Evolutionary conservation across 495 filamentous ascomycete genomes (phyloP).

Genomic region (Lentithecium fluviatile): DNA sequence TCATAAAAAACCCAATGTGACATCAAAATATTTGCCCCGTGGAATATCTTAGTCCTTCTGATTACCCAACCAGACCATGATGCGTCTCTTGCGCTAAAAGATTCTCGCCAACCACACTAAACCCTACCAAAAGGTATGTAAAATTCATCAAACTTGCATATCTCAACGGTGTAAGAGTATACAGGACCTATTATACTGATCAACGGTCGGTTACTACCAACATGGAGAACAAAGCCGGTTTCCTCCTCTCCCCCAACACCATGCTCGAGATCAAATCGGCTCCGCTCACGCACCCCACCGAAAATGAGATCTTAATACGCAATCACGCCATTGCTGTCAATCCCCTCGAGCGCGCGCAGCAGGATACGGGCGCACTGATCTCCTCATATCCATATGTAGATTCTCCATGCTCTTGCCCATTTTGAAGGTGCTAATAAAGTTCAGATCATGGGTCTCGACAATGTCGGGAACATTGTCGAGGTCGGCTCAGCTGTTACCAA

Average conservation of each 20-base stretch:
- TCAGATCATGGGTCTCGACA: slow-evolving; percentile 37
- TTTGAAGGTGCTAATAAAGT: not conserved
- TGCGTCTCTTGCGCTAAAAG: no score
- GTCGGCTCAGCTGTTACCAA: slow-evolving; percentile 36
- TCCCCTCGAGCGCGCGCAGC: slow-evolving; percentile 13
- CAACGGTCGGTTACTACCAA: not conserved
- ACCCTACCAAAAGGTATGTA: no score
- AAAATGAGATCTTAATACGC: slow-evolving; percentile 22
- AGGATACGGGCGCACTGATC: slow-evolving; percentile 12
- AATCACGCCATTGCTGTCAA: slow-evolving; percentile 30
- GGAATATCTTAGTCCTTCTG: no score
- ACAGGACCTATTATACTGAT: not conserved
- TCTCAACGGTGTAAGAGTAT: no score
- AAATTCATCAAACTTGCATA: no score
- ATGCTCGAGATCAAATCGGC: slow-evolving; percentile 10
- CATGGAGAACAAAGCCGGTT: slow-evolving; percentile 27
- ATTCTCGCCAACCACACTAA: no score
- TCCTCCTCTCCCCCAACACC: not conserved
- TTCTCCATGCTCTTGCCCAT: not conserved
- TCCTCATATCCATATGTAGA: slow-evolving; percentile 13
- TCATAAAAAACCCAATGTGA: no score
- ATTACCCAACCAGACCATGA: no score
- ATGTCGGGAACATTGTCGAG: slow-evolving; percentile 39
- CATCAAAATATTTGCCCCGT: no score
- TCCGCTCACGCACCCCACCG: not conserved